phyloP scores from a whole-genome alignment of 2,329 filamentous ascomycete genomes.

The Pseudocercospora pini-densiflorae region DNA sequence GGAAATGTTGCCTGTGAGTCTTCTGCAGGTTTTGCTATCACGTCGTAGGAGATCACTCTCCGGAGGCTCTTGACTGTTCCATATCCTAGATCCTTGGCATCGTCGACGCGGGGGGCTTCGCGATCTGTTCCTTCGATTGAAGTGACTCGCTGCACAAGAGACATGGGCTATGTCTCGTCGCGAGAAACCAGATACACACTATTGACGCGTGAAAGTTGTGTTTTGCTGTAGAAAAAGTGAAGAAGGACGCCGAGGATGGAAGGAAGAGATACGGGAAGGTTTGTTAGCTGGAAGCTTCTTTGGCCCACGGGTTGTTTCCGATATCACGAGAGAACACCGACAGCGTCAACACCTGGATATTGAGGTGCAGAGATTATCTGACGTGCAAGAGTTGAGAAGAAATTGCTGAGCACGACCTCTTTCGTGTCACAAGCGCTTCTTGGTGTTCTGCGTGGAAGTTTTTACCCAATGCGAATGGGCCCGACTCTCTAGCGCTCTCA shows the following conservation, averaged over 20 bases:
- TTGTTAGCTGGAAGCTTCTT: not conserved
- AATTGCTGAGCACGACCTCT: not conserved
- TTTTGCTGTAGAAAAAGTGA: not conserved
- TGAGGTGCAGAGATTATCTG: not conserved
- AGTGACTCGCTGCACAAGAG: constrained; percentile 57
- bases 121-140: constrained; percentile 55
- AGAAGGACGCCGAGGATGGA: not conserved
- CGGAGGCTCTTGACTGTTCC: constrained; percentile 39
- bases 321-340: not conserved
- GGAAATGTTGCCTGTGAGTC: constrained; percentile 44
- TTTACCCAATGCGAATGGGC: not conserved
- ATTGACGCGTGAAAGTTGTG: constrained; percentile 15
- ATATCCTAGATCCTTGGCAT: constrained; percentile 27
- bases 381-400: not conserved
- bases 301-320: not conserved
- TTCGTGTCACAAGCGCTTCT: not conserved
- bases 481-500: not conserved
- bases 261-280: not conserved
- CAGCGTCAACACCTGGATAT: not conserved
- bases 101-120: constrained; percentile 37
- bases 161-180: constrained; percentile 44
- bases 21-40: constrained; percentile 47
- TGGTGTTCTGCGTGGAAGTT: not conserved
- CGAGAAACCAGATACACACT: not conserved
- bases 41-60: constrained; percentile 54